Evolutionary conservation across 78 protist genomes (phyloP), one percentile per base, ranked within the genome.

Genomic region (Dictyostelium brefeldianum): DNA sequence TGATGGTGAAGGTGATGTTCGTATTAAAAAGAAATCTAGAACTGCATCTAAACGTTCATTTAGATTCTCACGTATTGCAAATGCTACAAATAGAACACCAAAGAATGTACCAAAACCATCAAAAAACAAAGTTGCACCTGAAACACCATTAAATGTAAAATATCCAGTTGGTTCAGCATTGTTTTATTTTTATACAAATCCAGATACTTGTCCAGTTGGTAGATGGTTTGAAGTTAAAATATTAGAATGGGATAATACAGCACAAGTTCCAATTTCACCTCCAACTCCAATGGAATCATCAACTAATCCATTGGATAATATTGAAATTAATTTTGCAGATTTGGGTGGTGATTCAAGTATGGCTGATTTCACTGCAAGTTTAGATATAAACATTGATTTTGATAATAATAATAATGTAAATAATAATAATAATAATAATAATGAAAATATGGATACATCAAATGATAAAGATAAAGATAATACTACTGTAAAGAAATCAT

Each of bases 221-320:
- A 87, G 65, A 64, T 87, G 93, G 93, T 87, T 77, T 77, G 93
- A 87, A 36, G 93, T 87, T 53, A 74, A 77, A 65, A 80, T 87
- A 15, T 77, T 87, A 36, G 93, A 87, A 53, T 47, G 22, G 47
- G 93, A 80, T 20, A 70, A 77, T 77, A 22, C 53, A 29, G 50
- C 27, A 20, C 29, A n/a, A n/a, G 81, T 41, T 22, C 48, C 48
- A 75, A 14, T n/a, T 48, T 48, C 48, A 48, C 31, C 47, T 31
- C 11, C 50, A 67, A 15, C 50, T 10, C 36, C 70, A 62, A 25
- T 25, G 22, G 4, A 8, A 51, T 17, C 36, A 9, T 12, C 77
- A 41, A 36, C 50, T 1, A 71, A 46, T 29, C 22, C 48, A 20
- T 22, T 48, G 17, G 47, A 48, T 27, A 75, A 48, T 50, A n/a